Evolutionary conservation across 768 basidiomycete species (phyloP).

Genomic region (Amylocystis lapponica): DNA sequence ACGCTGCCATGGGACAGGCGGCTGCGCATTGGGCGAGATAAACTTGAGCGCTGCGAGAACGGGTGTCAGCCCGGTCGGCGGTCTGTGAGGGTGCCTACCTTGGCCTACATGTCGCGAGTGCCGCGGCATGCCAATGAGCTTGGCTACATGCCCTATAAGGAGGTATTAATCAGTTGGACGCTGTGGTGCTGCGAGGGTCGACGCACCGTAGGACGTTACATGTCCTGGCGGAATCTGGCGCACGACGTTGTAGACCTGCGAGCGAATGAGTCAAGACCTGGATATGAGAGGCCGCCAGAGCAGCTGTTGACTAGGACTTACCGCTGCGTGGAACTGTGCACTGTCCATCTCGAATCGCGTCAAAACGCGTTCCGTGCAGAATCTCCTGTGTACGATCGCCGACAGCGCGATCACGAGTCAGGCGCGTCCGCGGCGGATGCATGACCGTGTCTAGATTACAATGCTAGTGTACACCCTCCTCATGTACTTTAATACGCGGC

Average conservation of each 20-base stretch:
- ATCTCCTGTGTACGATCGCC: too few species aligned
- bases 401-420: too few species aligned
- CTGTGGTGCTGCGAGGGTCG: not conserved
- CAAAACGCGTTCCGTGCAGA: too few species aligned
- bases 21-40: slow-evolving; percentile 48
- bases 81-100: too few species aligned
- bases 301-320: slow-evolving; percentile 21
- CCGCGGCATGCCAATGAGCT: slow-evolving; percentile 71
- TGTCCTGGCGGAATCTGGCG: slow-evolving; percentile 60
- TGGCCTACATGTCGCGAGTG: slow-evolving; percentile 81
- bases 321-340: slow-evolving; percentile 59
- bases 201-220: slow-evolving; percentile 72
- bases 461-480: too few species aligned
- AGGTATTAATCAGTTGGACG: not conserved
- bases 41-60: slow-evolving; percentile 87
- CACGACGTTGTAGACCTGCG: slow-evolving; percentile 68
- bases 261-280: too few species aligned
- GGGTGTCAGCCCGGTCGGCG: too few species aligned
- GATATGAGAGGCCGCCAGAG: not conserved
- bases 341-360: too few species aligned
- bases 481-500: too few species aligned
- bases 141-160: slow-evolving; percentile 66
- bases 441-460: too few species aligned
- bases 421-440: too few species aligned
- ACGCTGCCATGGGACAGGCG: slow-evolving; percentile 79